phyloP scores from a whole-genome alignment of 1,284 basidiomycete species.

The Cryptococcus depauperatus region DNA sequence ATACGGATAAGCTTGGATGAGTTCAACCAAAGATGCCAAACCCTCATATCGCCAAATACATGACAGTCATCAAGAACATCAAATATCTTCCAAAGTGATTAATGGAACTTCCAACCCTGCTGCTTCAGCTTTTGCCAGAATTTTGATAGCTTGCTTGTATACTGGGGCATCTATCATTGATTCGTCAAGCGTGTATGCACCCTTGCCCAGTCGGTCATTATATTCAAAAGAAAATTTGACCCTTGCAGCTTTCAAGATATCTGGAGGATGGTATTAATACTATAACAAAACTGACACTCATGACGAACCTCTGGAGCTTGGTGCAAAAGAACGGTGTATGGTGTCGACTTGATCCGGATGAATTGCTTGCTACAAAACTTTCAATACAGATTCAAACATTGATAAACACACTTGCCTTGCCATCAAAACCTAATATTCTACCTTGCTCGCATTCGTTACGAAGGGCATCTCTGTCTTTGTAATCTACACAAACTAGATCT shows the following conservation, averaged over 20 bases:
- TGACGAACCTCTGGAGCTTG: conserved; percentile 57
- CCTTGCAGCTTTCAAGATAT: conserved; percentile 66
- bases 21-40: too few relatives aligned
- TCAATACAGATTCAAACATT: not conserved
- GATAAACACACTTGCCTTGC: conserved; percentile 54
- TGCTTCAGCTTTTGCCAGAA: conserved; percentile 55
- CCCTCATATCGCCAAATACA: too few relatives aligned
- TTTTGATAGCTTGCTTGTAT: conserved; percentile 70
- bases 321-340: conserved; percentile 73
- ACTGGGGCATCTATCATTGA: conserved; percentile 92
- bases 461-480: conserved; percentile 65
- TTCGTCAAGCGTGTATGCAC: conserved; percentile 58
- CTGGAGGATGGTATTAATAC: conserved; percentile 44
- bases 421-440: conserved; percentile 67
- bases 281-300: not conserved
- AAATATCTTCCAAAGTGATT: conserved; percentile 10
- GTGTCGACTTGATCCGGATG: conserved; percentile 76
- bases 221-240: conserved; percentile 49
- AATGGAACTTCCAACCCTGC: conserved; percentile 58
- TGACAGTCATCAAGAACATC: too few relatives aligned
- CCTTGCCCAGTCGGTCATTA: conserved; percentile 44
- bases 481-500: conserved; percentile 88
- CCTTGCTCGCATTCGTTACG: conserved; percentile 72
- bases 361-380: conserved; percentile 68
- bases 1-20: too few relatives aligned